Conservation (phyloP, 805 yeast species). For the Candida suzukii region DNA sequence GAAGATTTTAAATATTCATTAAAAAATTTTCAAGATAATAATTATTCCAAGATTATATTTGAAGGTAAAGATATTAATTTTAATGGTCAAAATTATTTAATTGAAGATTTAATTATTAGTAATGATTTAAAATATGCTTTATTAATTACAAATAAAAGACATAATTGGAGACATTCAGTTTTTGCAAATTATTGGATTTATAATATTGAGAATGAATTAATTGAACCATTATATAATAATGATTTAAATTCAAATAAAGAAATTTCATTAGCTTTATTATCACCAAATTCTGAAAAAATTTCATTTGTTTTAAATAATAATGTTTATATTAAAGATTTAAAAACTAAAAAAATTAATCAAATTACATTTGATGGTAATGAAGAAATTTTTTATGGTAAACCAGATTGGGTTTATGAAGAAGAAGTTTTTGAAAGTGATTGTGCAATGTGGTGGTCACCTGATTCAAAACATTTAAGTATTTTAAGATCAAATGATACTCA, state of each 20-base stretch:
- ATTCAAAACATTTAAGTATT: constrained; percentile 57
- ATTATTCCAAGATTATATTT: constrained; percentile 39
- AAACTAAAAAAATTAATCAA: constrained; percentile 26
- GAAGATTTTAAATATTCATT: constrained; percentile 44
- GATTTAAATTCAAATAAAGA: constrained; percentile 14
- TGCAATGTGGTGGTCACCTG: constrained; percentile 86
- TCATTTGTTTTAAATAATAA: constrained; percentile 67
- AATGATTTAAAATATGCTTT: constrained; percentile 57
- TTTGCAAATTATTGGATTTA: constrained; percentile 55
- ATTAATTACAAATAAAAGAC: constrained; percentile 52
- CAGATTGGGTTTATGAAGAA: constrained; percentile 94
- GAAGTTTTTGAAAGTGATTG: constrained; percentile 68
- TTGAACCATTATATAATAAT: constrained; percentile 16
- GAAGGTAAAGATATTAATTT: constrained; percentile 39
- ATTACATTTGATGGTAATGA: constrained; percentile 67
- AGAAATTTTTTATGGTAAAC: constrained; percentile 75
- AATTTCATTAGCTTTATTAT: constrained; percentile 53
- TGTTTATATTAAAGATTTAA: constrained; percentile 46
- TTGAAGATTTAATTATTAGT: constrained; percentile 54
- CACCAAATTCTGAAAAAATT: constrained; percentile 61
- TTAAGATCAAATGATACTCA: constrained; percentile 64
- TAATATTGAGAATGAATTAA: constrained; percentile 31
- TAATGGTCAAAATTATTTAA: constrained; percentile 32
- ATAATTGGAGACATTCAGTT: constrained; percentile 70
- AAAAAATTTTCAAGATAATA: constrained; percentile 40